Percentiles rank a stretch among this genome's conserved stretches.
Evolutionary conservation across 345 rosid species (phyloP).

Genomic region (Syzygium jambos): DNA sequence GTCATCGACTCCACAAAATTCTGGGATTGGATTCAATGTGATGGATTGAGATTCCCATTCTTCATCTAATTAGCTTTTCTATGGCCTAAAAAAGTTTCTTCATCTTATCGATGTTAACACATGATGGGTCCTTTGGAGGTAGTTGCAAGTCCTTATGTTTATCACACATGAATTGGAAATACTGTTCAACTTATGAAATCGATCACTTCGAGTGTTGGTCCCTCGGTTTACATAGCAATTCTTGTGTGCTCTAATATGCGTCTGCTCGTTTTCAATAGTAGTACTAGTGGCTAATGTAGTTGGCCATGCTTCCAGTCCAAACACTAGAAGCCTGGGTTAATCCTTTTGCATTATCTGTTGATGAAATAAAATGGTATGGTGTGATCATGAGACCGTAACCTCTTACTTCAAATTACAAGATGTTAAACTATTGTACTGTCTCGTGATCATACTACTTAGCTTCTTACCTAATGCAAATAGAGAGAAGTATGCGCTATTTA

Average conservation of each 20-base stretch:
- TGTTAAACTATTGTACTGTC: neutral
- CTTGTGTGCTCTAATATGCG: neutral
- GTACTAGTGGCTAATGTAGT: neutral
- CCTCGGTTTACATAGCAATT: neutral
- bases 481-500: neutral
- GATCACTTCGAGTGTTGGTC: neutral
- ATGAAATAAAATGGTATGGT: neutral
- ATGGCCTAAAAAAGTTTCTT: neutral
- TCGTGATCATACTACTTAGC: neutral
- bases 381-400: neutral
- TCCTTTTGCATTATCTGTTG: neutral
- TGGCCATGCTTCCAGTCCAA: neutral
- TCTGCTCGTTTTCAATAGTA: neutral
- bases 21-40: neutral
- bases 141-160: neutral
- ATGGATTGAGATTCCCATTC: neutral
- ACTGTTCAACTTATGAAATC: neutral
- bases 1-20: neutral
- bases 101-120: neutral
- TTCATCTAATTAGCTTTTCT: neutral
- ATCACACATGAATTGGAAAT: neutral
- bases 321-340: neutral
- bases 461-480: neutral
- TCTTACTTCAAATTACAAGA: too few relatives aligned
- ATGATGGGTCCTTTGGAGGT: neutral